Base-by-base conservation (phyloP, 352 stramenopile species). In the Aphanomyces invadans region DNA sequence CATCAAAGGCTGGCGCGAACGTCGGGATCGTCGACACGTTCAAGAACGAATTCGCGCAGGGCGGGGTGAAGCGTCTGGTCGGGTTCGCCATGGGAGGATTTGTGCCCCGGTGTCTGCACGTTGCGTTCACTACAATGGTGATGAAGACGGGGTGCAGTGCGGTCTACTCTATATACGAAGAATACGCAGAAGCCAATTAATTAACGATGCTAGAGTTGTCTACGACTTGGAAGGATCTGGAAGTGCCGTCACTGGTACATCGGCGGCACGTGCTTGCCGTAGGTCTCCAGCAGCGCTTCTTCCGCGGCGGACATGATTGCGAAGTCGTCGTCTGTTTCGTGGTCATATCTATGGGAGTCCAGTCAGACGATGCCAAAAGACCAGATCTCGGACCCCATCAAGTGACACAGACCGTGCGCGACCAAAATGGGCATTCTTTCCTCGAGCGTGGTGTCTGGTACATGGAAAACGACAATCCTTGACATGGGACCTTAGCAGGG, bases 111-210 rank as follows among this genome's bases (percentile, higher is more conserved):
- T 59, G 90, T 19, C 73, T 88, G 33, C 82, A 92, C 12, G 77
- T 83, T 3, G 86, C 92, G 76, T 95, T 95, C 85, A 95, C 92
- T 70, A 95, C 88, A 80, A 93, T 89, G 12, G 88, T 96, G n/a
- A 87, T 96, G 72, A 96, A 90, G 69, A 80, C 81, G 23, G 86
- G 80, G 70, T 95, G 87, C 12, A 81, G 48, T 66, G 77, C 89
- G 71, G 78, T 95, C 57, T 95, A 95, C 71, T 85, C 93, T 38
- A 76, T 79, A 70, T 80, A 87, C 46, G 80, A 88, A 71, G 65
- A 75, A n/a, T 67, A 67, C 38, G 25, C 29, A 15, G 26, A 67
- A 25, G 59, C 10, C 17, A 63, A 63, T 29, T 63, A 63, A 38
- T 25, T 57, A 36, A 42, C 36, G 15, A 42, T n/a, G 36, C 15